Evolutionary conservation across 2,329 filamentous ascomycete genomes (phyloP).

Genomic region (Penicillium sp.): DNA sequence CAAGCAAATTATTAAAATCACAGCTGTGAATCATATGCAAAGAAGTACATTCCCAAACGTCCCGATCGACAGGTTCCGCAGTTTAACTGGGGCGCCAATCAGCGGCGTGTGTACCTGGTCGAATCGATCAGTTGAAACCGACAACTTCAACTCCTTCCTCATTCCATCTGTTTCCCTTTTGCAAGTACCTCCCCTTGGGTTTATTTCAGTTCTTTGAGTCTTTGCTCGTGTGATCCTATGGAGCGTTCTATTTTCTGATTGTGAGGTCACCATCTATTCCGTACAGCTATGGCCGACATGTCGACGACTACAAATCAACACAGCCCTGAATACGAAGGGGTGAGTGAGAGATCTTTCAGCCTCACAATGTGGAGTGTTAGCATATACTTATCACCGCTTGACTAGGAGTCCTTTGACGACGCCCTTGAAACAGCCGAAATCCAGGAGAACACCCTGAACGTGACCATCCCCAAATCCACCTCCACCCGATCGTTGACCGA

Average conservation of each 20-base stretch:
- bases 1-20: not conserved
- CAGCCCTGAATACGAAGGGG: constrained; percentile 46
- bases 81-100: constrained; percentile 19
- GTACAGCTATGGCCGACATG: constrained; percentile 29
- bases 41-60: constrained; percentile 14
- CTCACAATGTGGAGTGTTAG: constrained; percentile 8
- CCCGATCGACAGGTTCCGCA: constrained; percentile 19
- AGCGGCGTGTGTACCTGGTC: constrained; percentile 20
- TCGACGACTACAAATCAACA: constrained; percentile 41
- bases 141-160: constrained; percentile 18
- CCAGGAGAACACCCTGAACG: constrained; percentile 26
- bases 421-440: constrained; percentile 53
- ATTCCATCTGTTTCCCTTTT: constrained; percentile 2
- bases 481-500: constrained; percentile 63
- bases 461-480: constrained; percentile 39
- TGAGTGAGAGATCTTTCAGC: constrained; percentile 22
- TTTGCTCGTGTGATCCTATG: constrained; percentile 16
- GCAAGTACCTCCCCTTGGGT: not conserved
- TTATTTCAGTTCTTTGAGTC: not conserved
- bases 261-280: constrained; percentile 16
- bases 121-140: constrained; percentile 20
- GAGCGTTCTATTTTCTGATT: constrained; percentile 19
- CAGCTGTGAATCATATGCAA: not conserved
- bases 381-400: constrained; percentile 7
- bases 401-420: constrained; percentile 79